Evolutionary conservation across 345 rosid species (phyloP), one percentile per base, ranked within the genome.

Genomic region (Cardamine resedifolia): DNA sequence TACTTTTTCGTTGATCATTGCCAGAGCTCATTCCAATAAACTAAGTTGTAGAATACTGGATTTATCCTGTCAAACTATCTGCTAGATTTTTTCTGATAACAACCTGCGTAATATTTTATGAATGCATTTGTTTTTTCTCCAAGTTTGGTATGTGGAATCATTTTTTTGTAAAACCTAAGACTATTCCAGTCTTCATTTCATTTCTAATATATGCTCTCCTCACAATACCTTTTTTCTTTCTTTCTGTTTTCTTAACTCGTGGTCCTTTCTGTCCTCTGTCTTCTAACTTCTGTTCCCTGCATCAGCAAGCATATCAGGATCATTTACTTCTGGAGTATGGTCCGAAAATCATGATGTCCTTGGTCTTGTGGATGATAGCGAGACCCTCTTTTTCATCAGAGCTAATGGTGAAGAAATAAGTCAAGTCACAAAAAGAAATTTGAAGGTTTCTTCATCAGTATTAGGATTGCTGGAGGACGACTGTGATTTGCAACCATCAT

Each of bases 401-500:
- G 82, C 88, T 78, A 90, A 83, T 23, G 99, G 99, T 55, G 96
- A 87, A 76, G 96, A 88, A 78, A 86, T 91, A 66, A 81, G 85
- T 33, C 86, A 82, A 76, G 69, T 85, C 79, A 77, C 85, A 26
- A 83, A 68, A 79, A 80, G 76, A 79, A 83, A 85, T 73, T 79
- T 91, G 43, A 90, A 82, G 81, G 77, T 83, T 60, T 82, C 90
- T 78, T 82, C 75, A 63, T 75, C 96, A 31, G 77, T 91, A 53
- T 81, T 85, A 71, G 93, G 93, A 72, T 66, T 95, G 64, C 75
- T 95, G 76, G 83, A 78, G 20, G 87, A 84, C 58, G 84, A 75
- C 61, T 58, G 51, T 38, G 85, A 79, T 71, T 64, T 44, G 45
- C 83, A 74, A 31, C 78, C 73, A 66, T 87, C 96, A 78, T 82